Evolutionary conservation across 208 protist genomes (phyloP).

Genomic region (Wallacemonas sp.): DNA sequence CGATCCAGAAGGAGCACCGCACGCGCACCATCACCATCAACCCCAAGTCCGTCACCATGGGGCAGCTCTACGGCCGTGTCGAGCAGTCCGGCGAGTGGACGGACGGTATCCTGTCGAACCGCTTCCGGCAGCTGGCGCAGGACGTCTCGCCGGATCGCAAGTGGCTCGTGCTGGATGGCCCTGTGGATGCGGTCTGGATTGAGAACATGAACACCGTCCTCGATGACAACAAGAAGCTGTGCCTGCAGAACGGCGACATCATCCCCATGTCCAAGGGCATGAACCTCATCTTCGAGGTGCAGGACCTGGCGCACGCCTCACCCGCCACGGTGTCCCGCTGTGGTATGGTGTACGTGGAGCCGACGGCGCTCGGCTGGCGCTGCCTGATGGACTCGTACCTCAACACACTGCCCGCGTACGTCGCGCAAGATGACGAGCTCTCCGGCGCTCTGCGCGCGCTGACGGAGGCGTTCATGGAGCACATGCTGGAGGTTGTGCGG

Average conservation of each 20-base stretch:
- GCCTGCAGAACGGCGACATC: constrained; percentile 96
- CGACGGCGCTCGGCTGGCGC: constrained; percentile 92
- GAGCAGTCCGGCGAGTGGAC: constrained; percentile 97
- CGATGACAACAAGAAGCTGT: constrained; percentile 99
- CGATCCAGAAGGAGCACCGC: constrained; percentile 63
- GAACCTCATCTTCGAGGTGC: constrained; percentile 98
- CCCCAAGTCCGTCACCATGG: constrained; percentile 96
- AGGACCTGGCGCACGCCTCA: constrained; percentile 96
- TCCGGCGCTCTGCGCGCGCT: constrained; percentile 43
- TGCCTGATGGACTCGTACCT: constrained; percentile 91
- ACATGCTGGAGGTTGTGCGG: constrained; percentile 82
- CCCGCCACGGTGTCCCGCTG: constrained; percentile 98
- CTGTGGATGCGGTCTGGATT: constrained; percentile 99
- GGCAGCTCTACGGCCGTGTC: constrained; percentile 95
- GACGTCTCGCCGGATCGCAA: constrained; percentile 87
- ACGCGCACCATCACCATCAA: constrained; percentile 92
- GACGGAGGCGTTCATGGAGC: constrained; percentile 69
- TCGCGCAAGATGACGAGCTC: constrained; percentile 43
- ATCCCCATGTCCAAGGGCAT: constrained; percentile 96
- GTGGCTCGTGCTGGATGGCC: constrained; percentile 97
- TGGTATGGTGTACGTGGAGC: constrained; percentile 98
- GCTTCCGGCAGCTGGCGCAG: constrained; percentile 89
- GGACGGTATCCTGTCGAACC: constrained; percentile 95
- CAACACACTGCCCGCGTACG: constrained; percentile 62
- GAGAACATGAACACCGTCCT: constrained; percentile 99